Percentiles rank a stretch among this genome's conserved stretches.
Conservation (phyloP, 2,329 filamentous ascomycete genomes). For the Cercospora zeae-maydis region DNA sequence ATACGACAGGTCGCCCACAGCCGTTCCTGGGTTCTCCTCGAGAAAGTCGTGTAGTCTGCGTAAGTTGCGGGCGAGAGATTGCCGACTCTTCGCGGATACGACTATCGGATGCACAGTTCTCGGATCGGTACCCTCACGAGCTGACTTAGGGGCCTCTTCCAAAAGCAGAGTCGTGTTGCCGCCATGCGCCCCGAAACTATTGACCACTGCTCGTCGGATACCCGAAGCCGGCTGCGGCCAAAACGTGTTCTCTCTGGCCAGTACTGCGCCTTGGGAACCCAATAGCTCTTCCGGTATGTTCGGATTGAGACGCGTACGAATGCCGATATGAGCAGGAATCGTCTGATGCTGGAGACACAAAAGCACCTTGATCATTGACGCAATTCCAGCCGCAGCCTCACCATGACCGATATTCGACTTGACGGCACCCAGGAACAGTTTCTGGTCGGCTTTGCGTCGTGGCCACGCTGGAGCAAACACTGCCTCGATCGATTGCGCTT, state of each 20-base stretch:
- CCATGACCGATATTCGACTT: constrained; percentile 39
- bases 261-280: too few relatives aligned
- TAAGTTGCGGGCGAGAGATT: constrained; percentile 51
- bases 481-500: constrained; percentile 4
- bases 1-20: constrained; percentile 53
- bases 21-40: neutral
- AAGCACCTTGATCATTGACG: constrained; percentile 36
- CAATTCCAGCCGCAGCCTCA: constrained; percentile 36
- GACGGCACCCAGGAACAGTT: constrained; percentile 33
- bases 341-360: constrained; percentile 35
- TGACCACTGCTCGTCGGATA: constrained; percentile 49
- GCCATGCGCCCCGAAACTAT: constrained; percentile 69
- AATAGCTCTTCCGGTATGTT: too few relatives aligned
- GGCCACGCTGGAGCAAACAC: neutral
- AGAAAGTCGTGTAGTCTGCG: constrained; percentile 29
- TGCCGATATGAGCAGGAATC: constrained; percentile 33
- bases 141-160: constrained; percentile 54
- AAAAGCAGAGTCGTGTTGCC: constrained; percentile 68
- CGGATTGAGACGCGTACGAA: neutral
- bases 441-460: neutral
- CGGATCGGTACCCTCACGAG: neutral
- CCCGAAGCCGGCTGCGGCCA: constrained; percentile 33
- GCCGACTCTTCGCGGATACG: constrained; percentile 53
- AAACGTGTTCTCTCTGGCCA: neutral
- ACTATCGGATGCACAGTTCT: constrained; percentile 51